A percentile compares a stretch with the other conserved stretches of the same genome.
phyloP scores from a whole-genome alignment of 805 yeast genomes.

The Debaryomyces maramus region DNA sequence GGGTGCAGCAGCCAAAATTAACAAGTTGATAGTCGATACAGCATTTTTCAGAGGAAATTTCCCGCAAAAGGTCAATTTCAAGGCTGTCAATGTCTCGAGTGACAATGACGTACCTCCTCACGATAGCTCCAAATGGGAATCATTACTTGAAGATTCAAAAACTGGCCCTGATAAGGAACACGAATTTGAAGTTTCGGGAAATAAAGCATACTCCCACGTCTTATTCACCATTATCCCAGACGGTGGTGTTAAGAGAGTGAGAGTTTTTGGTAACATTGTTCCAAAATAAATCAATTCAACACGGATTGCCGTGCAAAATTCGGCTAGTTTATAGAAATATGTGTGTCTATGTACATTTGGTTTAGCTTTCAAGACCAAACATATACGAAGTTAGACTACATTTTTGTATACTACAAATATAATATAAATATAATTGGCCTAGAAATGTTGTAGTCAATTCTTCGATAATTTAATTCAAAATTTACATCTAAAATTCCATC shows the following conservation, averaged over 20 bases:
- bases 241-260: conserved; percentile 91
- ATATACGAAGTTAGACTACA: too few relatives aligned
- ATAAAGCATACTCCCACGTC: conserved; percentile 60
- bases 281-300: conserved; percentile 3
- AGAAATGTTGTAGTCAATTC: too few relatives aligned
- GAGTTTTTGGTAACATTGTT: conserved; percentile 67
- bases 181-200: conserved; percentile 37
- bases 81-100: conserved; percentile 47
- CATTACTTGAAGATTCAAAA: conserved; percentile 64
- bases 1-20: conserved; percentile 62
- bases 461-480: too few relatives aligned
- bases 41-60: conserved; percentile 94
- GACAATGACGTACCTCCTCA: conserved; percentile 39
- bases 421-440: too few relatives aligned
- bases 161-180: conserved; percentile 88
- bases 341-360: too few relatives aligned
- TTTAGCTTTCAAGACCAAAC: too few relatives aligned
- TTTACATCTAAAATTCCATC: too few relatives aligned
- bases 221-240: conserved; percentile 87
- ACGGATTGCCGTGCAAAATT: too few relatives aligned
- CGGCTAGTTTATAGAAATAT: too few relatives aligned
- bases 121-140: conserved; percentile 56
- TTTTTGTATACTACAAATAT: too few relatives aligned
- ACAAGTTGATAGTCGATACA: conserved; percentile 75
- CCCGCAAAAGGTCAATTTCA: conserved; percentile 77